phyloP scores from a whole-genome alignment of 2,329 filamentous ascomycete genomes.

The Aspergillus sp. region DNA sequence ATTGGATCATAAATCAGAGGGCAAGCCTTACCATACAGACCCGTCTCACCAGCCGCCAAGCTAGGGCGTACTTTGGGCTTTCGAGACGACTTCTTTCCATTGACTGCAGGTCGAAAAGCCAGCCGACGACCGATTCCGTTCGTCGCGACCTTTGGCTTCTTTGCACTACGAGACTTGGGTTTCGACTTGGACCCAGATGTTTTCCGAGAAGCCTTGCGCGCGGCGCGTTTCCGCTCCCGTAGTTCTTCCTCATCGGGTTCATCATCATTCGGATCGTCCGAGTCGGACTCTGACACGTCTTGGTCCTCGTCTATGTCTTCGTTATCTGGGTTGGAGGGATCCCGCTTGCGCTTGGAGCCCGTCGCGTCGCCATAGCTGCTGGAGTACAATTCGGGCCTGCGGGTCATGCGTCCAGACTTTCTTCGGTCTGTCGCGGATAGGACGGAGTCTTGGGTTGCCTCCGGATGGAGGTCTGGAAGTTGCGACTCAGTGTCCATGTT shows the following conservation, averaged over 20 bases:
- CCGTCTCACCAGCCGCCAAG: conserved; percentile 52
- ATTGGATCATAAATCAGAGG: background rate
- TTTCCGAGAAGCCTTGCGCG: conserved; percentile 34
- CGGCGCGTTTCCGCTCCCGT: conserved; percentile 41
- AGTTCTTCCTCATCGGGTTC: conserved; percentile 52
- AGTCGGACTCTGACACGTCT: conserved; percentile 38
- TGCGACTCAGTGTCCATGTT: conserved; percentile 24
- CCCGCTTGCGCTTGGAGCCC: conserved; percentile 52
- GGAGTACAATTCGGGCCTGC: conserved; percentile 44
- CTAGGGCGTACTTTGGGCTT: conserved; percentile 54
- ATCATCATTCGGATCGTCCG: conserved; percentile 35
- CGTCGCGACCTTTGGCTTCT: conserved; percentile 57
- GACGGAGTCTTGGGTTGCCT: conserved; percentile 15
- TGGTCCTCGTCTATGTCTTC: conserved; percentile 31
- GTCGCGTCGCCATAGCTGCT: conserved; percentile 33
- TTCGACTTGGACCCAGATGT: conserved; percentile 39
- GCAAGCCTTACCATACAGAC: conserved; percentile 53
- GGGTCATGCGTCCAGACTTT: conserved; percentile 45
- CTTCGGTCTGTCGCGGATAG: conserved; percentile 35
- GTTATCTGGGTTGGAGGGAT: conserved; percentile 34
- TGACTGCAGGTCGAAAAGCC: conserved; percentile 54
- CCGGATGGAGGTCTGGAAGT: conserved; percentile 19
- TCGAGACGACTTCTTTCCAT: conserved; percentile 44
- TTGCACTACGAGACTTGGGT: conserved; percentile 40
- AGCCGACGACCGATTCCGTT: conserved; percentile 48